Base-by-base conservation (phyloP, 163 green algal species). In the Coccomyxa subellipsoidea region DNA sequence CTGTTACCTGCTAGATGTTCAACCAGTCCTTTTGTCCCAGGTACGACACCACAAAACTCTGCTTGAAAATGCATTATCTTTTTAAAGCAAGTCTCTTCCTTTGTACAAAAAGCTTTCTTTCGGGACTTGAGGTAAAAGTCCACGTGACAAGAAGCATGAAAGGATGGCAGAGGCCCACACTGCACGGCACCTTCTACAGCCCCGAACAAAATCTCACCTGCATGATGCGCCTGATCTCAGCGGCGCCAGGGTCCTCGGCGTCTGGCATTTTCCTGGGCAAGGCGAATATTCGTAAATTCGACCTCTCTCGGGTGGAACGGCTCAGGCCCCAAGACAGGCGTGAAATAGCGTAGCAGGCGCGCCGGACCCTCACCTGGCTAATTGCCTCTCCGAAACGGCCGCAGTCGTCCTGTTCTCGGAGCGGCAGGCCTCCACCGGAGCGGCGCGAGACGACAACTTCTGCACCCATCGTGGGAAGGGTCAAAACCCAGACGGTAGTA, bases 171-270 rank as follows among this genome's bases (percentile, higher is more conserved):
- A 1, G 23, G 47, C 47, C n/a, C n/a, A n/a, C 21, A 59, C 47
- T 6, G 5, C 23, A 5, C 21, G 23, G 23, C 15, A 8, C 21
- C 21, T 6, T 59, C 47, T 27, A 8, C 23, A 18, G 1, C 47
- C 23, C 4, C 2, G 47, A 12, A 59, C 10, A 8, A 59, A 1
- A 27, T 34, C 66, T 73, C 4, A 73, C 66, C 66, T 73, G 66
- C 66, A 73, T 73, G 27, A 73, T 73, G 29, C n/a, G 27, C 66
- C 66, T 73, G 7, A 73, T 73, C 32, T 73, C 66, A 36, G 66
- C 27, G 10, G 66, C 66, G 2, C 66, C 66, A 36, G 66, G 27
- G 66, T 73, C 66, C 66, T 73, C 66, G 4, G 66, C 66, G 29
- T 73, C 66, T 34, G 66, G 2, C n/a, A 34, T 34, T 36, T 32